Evolutionary conservation across 1,284 basidiomycete genomes (phyloP), one percentile per base, ranked within the genome.

Genomic region (Cutaneotrichosporon curvatum): DNA sequence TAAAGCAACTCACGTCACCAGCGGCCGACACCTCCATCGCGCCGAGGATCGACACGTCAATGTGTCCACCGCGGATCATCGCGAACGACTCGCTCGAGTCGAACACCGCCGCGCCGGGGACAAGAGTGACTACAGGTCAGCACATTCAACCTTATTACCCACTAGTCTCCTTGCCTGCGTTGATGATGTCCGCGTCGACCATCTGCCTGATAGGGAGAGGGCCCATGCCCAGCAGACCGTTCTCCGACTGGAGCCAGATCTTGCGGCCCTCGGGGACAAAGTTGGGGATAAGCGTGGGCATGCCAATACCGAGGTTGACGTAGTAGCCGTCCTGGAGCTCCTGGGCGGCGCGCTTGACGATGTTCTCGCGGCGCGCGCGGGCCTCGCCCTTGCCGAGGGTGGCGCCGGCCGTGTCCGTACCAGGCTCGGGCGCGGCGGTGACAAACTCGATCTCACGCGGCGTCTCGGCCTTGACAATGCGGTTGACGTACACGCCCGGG

Each of bases 31-130:
- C 90, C 76, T 95, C 83, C 81, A 95, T 87, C 3, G 92, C 79
- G 33, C 83, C 83, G 21, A 85, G 81, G 65, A 97, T 92, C 11
- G 91, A 84, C 45, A 95, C 87, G 63, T 97, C 83, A 49, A 97
- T 81, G 71, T 96, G 92, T 9, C 92, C 94, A 48, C 88, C 91
- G 45, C 91, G 84, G 71, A 95, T 92, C 88, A 95, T 95, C 30
- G 85, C 86, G 63, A 96, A 96, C 22, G 62, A 65, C 52, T 72
- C 70, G 39, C 59, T 61, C 12, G 67, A 70, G 46, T 67, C 91
- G 63, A 97, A 97, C 2, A 90, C 77, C 4, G 89, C 83, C 14
- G 91, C 89, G 39, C 94, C 92, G 30, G 91, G 90, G 16, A 94
- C 75, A 8, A 96, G 77, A 3, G 90, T 92, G 44, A 89, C 81